phyloP scores from a whole-genome alignment of 352 stramenopile genomes.

The Phytophthora cryptogea region DNA sequence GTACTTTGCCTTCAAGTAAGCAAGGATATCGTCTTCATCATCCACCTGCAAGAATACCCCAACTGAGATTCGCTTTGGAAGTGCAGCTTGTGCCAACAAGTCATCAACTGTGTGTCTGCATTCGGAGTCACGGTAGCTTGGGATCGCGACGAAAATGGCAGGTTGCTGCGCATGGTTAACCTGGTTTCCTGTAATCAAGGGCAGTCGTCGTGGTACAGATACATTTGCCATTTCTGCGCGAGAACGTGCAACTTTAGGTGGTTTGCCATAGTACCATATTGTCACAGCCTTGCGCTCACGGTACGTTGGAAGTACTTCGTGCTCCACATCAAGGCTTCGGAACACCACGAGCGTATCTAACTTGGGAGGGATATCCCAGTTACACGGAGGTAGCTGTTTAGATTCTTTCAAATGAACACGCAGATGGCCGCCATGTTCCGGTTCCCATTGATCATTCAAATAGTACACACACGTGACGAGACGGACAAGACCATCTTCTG shows the following conservation, averaged over 20 bases:
- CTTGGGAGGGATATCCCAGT: conserved; percentile 80
- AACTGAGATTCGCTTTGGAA: conserved; percentile 75
- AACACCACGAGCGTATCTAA: conserved; percentile 93
- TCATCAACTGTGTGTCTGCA: conserved; percentile 85
- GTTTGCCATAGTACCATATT: conserved; percentile 93
- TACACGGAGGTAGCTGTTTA: conserved; percentile 11
- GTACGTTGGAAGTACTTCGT: conserved; percentile 88
- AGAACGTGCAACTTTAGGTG: conserved; percentile 1
- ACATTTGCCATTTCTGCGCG: background rate
- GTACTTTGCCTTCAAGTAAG: conserved; percentile 48
- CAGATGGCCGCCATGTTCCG: conserved; percentile 62
- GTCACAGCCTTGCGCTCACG: conserved; percentile 91
- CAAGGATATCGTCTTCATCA: conserved; percentile 41
- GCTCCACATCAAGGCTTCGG: conserved; percentile 89
- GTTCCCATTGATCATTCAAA: conserved; percentile 75
- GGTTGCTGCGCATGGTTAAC: background rate
- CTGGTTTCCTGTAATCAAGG: background rate
- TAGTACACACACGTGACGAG: conserved; percentile 89
- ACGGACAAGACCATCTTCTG: conserved; percentile 40
- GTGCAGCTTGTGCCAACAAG: conserved; percentile 58
- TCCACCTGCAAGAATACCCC: conserved; percentile 91
- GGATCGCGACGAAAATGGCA: conserved; percentile 94
- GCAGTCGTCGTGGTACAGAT: conserved; percentile 16
- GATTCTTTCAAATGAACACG: conserved; percentile 58
- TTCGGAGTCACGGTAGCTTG: conserved; percentile 93